phyloP scores from a whole-genome alignment of 2,329 filamentous ascomycete genomes.

The Ophiobolus disseminans region DNA sequence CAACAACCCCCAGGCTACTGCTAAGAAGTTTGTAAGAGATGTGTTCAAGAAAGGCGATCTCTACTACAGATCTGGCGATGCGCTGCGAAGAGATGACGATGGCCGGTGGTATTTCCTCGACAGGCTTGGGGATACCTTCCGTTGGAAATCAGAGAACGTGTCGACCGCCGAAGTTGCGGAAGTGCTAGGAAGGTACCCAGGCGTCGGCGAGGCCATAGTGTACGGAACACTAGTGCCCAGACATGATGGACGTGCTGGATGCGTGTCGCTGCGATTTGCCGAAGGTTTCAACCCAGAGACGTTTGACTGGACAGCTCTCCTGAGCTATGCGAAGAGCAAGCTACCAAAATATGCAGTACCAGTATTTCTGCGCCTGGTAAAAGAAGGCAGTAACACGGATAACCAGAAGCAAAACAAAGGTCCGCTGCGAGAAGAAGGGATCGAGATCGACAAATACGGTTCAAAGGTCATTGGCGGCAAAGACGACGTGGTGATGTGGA shows the following conservation, averaged over 20 bases:
- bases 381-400: conserved; percentile 65
- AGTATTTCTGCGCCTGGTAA: conserved; percentile 70
- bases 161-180: conserved; percentile 56
- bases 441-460: conserved; percentile 59
- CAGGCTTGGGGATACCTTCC: conserved; percentile 55
- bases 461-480: conserved; percentile 32
- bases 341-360: conserved; percentile 77
- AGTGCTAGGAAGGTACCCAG: conserved; percentile 50
- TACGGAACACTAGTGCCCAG: conserved; percentile 55
- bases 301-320: conserved; percentile 35
- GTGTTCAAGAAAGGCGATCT: conserved; percentile 55
- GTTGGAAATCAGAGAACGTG: conserved; percentile 59
- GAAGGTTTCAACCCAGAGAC: conserved; percentile 40
- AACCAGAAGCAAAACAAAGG: conserved; percentile 84
- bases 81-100: conserved; percentile 51
- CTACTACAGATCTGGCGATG: conserved; percentile 56
- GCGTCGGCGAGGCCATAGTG: conserved; percentile 54
- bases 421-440: conserved; percentile 69
- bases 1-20: conserved; percentile 69
- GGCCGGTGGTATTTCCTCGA: conserved; percentile 58
- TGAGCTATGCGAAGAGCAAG: conserved; percentile 30
- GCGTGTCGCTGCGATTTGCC: conserved; percentile 64
- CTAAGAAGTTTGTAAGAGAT: conserved; percentile 58
- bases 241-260: conserved; percentile 59
- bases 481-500: conserved; percentile 38